Percentiles rank a stretch among this genome's conserved stretches.
phyloP scores from a whole-genome alignment of 257 asterid genomes.

The Penstemon barbatus region DNA sequence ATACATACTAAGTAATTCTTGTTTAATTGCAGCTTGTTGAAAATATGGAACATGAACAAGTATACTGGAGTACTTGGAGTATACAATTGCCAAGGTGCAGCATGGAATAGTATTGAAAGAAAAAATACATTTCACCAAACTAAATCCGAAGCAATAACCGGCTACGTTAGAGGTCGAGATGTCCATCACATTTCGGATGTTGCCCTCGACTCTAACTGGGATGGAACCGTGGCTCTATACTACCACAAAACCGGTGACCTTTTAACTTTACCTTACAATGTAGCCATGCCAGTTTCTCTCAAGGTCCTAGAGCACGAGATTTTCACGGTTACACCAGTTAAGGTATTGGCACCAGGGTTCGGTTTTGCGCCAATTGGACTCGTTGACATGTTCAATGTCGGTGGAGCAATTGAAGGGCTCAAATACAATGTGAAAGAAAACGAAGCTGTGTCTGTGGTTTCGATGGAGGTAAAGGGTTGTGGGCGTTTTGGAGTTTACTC shows the following conservation, averaged over 20 bases:
- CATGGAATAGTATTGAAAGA: constrained; percentile 71
- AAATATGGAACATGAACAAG: constrained; percentile 95
- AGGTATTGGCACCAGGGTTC: constrained; percentile 45
- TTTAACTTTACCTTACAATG: constrained; percentile 47
- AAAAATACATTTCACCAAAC: constrained; percentile 79
- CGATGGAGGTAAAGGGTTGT: constrained; percentile 64
- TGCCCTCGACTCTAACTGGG: constrained; percentile 60
- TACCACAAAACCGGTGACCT: constrained; percentile 45
- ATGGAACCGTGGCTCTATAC: constrained; percentile 61
- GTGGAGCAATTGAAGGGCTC: constrained; percentile 74
- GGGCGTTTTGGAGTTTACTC: constrained; percentile 80
- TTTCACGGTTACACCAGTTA: constrained; percentile 65
- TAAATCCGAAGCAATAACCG: constrained; percentile 52
- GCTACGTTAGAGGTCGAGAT: constrained; percentile 65
- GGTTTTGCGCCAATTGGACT: constrained; percentile 76
- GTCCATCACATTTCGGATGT: constrained; percentile 66
- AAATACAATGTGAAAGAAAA: constrained; percentile 33
- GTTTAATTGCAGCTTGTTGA: constrained; percentile 53
- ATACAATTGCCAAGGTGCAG: constrained; percentile 95
- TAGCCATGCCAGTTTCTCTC: constrained; percentile 57
- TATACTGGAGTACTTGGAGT: constrained; percentile 73
- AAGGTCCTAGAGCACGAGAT: constrained; percentile 38
- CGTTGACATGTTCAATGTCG: constrained; percentile 74
- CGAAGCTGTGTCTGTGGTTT: constrained; percentile 39
- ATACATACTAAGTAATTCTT: constrained; percentile 6